A percentile compares a stretch with the other conserved stretches of the same genome.
These are phyloP conservation scores for Penicillium sp. DNA, from an alignment of 2,329 filamentous ascomycete species.

Conservation along the genomic window DNA sequence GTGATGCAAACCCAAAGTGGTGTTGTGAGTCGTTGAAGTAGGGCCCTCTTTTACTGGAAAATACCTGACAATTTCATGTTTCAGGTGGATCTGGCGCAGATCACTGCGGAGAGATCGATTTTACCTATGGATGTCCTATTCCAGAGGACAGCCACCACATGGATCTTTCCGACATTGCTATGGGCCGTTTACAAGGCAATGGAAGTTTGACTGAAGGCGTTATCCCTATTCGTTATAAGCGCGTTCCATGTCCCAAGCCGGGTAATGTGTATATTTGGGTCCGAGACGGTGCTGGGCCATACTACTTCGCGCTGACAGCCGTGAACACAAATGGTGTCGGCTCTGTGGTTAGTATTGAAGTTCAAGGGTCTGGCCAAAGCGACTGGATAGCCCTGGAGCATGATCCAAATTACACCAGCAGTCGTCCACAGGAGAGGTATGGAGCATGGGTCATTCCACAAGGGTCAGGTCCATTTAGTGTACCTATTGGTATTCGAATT, in stretches of 20 bases:
- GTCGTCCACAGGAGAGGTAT: conserved; percentile 7
- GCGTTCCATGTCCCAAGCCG: conserved; percentile 5
- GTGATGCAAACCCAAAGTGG: conserved; percentile 8
- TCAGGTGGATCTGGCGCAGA: conserved; percentile 8
- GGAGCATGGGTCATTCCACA: conserved; percentile 7
- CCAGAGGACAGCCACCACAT: conserved; percentile 11
- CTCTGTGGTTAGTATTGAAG: conserved; percentile 3
- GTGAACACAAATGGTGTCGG: conserved; percentile 12
- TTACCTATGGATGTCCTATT: conserved; percentile 9
- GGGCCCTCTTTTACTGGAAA: background rate
- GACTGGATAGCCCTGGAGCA: background rate
- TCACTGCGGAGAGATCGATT: conserved; percentile 10
- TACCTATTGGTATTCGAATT: conserved; percentile 6
- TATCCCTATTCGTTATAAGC: conserved; percentile 10
- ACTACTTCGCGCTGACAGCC: conserved; percentile 5
- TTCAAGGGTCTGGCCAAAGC: conserved; percentile 4
- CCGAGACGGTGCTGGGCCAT: conserved; percentile 4
- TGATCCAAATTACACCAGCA: conserved; percentile 8
- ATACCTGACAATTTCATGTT: background rate
- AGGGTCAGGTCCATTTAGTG: conserved; percentile 4
- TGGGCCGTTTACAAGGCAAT: conserved; percentile 11
- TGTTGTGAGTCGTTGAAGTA: background rate
- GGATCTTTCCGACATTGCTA: conserved; percentile 11
- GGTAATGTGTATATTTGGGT: conserved; percentile 10
- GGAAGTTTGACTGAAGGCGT: conserved; percentile 9